A percentile compares a stretch with the other conserved stretches of the same genome.
Evolutionary conservation across 495 filamentous ascomycete species (phyloP).

Genomic region (Daldinia grandis): DNA sequence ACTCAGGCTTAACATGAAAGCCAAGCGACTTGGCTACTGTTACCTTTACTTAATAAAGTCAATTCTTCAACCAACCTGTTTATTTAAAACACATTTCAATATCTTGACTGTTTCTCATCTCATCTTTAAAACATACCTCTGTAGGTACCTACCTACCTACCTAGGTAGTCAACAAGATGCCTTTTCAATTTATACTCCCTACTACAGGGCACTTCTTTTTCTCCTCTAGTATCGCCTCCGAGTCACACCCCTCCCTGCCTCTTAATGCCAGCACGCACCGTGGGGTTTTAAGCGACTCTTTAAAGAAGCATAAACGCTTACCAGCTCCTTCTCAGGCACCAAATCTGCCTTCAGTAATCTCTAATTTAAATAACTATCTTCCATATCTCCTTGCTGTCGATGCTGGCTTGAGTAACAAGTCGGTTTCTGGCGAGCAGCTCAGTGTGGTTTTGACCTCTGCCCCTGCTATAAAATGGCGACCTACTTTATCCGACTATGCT

Average conservation of each 20-base stretch:
- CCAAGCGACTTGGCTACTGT: constrained; percentile 25
- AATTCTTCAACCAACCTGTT: not conserved
- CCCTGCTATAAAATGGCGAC: constrained; percentile 80
- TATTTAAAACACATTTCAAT: not conserved
- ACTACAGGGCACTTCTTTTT: constrained; percentile 87
- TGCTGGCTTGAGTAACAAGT: constrained; percentile 65
- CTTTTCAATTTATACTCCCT: constrained; percentile 82
- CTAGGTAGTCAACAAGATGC: constrained; percentile 64
- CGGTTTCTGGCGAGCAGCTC: constrained; percentile 65
- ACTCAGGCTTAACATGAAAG: constrained; percentile 2
- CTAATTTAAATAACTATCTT: constrained; percentile 75
- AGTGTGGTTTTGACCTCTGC: constrained; percentile 63
- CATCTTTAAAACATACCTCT: not conserved
- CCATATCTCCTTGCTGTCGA: constrained; percentile 81
- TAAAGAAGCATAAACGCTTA: constrained; percentile 85
- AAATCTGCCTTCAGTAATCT: constrained; percentile 71
- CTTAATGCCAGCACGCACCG: constrained; percentile 79
- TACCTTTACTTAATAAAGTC: not conserved
- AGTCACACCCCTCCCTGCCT: constrained; percentile 84
- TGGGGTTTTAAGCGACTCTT: constrained; percentile 74
- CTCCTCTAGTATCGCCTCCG: constrained; percentile 70
- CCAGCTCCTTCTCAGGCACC: constrained; percentile 69
- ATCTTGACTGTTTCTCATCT: not conserved
- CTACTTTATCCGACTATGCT: constrained; percentile 68
- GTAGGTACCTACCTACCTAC: too few relatives aligned